Evolutionary conservation across 78 protist genomes (phyloP).

Genomic region (Pelomyxa schiedti): DNA sequence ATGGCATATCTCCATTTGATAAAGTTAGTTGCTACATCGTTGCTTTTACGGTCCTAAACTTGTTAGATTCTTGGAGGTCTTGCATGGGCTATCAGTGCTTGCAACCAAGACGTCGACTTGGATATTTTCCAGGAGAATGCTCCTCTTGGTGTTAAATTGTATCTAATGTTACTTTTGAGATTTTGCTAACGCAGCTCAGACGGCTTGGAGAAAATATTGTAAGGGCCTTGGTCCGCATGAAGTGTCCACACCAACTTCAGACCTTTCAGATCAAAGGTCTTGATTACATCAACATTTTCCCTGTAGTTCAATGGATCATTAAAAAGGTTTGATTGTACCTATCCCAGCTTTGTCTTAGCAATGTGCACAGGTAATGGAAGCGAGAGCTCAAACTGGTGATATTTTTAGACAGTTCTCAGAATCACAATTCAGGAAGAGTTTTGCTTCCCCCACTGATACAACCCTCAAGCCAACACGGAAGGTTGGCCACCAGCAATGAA

Average conservation of each 20-base stretch:
- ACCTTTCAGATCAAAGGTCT: constrained; percentile 77
- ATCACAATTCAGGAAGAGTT: constrained; percentile 36
- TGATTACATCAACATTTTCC: constrained; percentile 60
- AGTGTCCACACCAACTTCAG: constrained; percentile 71
- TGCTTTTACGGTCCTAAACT: not conserved
- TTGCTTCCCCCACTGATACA: constrained; percentile 37
- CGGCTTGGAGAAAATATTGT: constrained; percentile 65
- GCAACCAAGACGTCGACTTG: constrained; percentile 70
- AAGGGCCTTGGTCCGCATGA: constrained; percentile 62
- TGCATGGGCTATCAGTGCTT: constrained; percentile 75
- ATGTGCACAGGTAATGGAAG: constrained; percentile 10
- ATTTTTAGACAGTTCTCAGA: constrained; percentile 43
- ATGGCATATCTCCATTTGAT: constrained; percentile 73
- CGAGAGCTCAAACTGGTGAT: constrained; percentile 65
- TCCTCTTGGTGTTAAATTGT: constrained; percentile 62
- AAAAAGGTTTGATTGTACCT: too few species aligned
- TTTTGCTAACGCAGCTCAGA: not conserved
- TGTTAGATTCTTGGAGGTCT: constrained; percentile 78
- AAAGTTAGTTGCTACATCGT: constrained; percentile 12
- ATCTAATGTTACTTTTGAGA: too few species aligned
- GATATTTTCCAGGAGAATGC: constrained; percentile 77
- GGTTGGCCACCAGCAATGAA: not conserved
- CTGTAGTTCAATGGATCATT: constrained; percentile 86
- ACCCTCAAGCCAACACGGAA: not conserved
- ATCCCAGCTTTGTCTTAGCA: not conserved